phyloP scores from a whole-genome alignment of 495 filamentous ascomycete genomes.

The Annulohypoxylon bovei region DNA sequence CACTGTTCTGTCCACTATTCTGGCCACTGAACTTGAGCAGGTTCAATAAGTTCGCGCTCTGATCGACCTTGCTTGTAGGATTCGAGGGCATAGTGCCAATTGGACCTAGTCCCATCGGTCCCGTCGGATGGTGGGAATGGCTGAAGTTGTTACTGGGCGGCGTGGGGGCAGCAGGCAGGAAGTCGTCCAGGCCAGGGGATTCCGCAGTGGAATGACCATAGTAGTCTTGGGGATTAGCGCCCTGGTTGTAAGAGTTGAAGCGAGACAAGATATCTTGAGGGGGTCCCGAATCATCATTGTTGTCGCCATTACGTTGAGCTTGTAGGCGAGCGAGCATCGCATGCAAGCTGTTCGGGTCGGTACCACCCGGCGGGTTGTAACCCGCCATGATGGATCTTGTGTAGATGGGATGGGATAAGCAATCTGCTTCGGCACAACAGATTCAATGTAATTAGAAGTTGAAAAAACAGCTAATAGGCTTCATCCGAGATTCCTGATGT shows the following conservation, averaged over 20 bases:
- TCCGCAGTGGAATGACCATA: conserved; percentile 51
- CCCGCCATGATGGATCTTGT: conserved; percentile 51
- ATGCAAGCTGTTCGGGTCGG: conserved; percentile 43
- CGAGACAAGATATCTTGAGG: conserved; percentile 46
- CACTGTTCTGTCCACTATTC: conserved; percentile 4
- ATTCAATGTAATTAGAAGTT: not conserved
- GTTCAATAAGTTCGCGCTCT: conserved; percentile 80
- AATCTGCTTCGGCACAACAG: too few species aligned
- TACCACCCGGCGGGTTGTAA: conserved; percentile 54
- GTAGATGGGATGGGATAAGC: conserved; percentile 16
- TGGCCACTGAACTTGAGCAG: conserved; percentile 81
- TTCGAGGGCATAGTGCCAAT: conserved; percentile 52
- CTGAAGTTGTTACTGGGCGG: conserved; percentile 54
- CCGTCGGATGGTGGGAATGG: conserved; percentile 53
- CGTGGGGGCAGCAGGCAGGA: conserved; percentile 58
- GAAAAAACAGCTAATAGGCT: not conserved
- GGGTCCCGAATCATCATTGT: conserved; percentile 33
- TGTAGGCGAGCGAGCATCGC: conserved; percentile 47
- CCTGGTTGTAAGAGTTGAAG: conserved; percentile 49
- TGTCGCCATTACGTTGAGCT: conserved; percentile 39
- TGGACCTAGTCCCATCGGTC: conserved; percentile 49
- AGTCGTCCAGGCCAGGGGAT: conserved; percentile 53
- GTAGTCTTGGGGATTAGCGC: conserved; percentile 47
- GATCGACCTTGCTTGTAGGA: conserved; percentile 60
- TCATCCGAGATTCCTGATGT: not conserved